Evolutionary conservation across 2,329 filamentous ascomycete genomes (phyloP).

Genomic region (Neospermospora avenae): DNA sequence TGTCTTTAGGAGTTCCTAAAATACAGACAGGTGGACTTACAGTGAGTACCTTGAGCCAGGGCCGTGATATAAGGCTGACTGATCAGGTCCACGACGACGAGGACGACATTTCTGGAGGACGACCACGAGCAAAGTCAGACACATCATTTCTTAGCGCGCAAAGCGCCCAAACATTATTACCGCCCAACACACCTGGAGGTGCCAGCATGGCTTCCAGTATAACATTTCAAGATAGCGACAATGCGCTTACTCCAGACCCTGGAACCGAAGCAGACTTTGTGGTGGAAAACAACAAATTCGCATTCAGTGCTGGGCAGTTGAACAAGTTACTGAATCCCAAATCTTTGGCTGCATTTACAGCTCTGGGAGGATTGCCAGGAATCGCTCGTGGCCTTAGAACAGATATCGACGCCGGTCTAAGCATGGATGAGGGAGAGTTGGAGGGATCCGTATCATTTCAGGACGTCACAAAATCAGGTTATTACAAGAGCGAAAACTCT

Average conservation of each 20-base stretch:
- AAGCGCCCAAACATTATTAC: slow-evolving; percentile 8
- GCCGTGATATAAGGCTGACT: slow-evolving; percentile 1
- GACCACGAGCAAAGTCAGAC: slow-evolving; percentile 8
- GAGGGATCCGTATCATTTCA: slow-evolving; percentile 65
- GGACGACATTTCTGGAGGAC: slow-evolving; percentile 5
- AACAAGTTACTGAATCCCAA: slow-evolving; percentile 79
- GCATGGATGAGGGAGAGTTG: slow-evolving; percentile 63
- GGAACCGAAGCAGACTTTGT: slow-evolving; percentile 68
- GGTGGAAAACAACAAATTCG: slow-evolving; percentile 66
- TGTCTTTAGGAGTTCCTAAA: slow-evolving; percentile 5
- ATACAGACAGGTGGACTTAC: slow-evolving; percentile 7
- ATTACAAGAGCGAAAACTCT: slow-evolving; percentile 3
- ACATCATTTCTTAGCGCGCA: slow-evolving; percentile 12
- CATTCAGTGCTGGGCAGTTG: slow-evolving; percentile 69
- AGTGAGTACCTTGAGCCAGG: slow-evolving; percentile 2
- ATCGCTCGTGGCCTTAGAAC: slow-evolving; percentile 73
- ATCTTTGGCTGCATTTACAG: slow-evolving; percentile 69
- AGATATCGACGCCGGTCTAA: slow-evolving; percentile 61
- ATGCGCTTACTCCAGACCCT: slow-evolving; percentile 53
- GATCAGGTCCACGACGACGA: slow-evolving; percentile 4
- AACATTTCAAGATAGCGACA: slow-evolving; percentile 8
- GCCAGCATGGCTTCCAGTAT: slow-evolving; percentile 10
- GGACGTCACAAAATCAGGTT: slow-evolving; percentile 43
- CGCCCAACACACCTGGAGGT: slow-evolving; percentile 6
- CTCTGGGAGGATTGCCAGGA: slow-evolving; percentile 68